Conservation (phyloP, 75 land plant genomes). For the Selaginella tamariscina region DNA sequence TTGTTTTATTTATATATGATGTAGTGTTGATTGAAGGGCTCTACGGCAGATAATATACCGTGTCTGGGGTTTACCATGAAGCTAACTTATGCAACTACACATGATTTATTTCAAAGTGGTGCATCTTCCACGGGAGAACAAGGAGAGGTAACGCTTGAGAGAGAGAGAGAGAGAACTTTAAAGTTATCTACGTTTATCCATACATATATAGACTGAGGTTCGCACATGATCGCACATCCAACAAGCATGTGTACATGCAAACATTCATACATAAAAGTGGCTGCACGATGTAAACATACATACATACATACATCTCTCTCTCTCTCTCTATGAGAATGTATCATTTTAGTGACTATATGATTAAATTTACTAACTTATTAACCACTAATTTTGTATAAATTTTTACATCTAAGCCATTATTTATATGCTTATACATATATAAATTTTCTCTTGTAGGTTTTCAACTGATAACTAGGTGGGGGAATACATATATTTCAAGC, state of each 20-base stretch:
- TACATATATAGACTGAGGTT: too few relatives aligned
- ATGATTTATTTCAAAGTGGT: not conserved
- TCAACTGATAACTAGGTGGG: slow-evolving; percentile 62
- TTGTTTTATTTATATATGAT: not conserved
- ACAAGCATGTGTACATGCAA: too few relatives aligned
- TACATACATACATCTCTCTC: too few relatives aligned
- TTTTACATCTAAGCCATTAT: too few relatives aligned
- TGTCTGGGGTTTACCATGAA: not conserved
- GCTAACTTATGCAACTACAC: not conserved
- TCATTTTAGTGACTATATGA: not conserved
- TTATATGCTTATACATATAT: too few relatives aligned
- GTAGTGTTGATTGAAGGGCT: not conserved
- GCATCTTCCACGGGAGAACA: not conserved
- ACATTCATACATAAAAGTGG: too few relatives aligned
- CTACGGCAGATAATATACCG: not conserved
- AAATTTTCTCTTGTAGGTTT: slow-evolving; percentile 41
- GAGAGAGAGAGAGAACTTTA: not conserved
- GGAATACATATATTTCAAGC: slow-evolving; percentile 42
- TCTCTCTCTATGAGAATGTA: slow-evolving; percentile 44
- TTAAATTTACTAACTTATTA: too few relatives aligned
- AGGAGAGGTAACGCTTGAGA: not conserved
- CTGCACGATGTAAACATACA: too few relatives aligned
- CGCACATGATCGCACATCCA: too few relatives aligned
- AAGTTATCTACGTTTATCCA: not conserved
- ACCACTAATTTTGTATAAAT: too few relatives aligned